Percentiles rank a stretch among this genome's conserved stretches.
Conservation (phyloP, 352 stramenopile genomes). For the Phytophthora pisi region DNA sequence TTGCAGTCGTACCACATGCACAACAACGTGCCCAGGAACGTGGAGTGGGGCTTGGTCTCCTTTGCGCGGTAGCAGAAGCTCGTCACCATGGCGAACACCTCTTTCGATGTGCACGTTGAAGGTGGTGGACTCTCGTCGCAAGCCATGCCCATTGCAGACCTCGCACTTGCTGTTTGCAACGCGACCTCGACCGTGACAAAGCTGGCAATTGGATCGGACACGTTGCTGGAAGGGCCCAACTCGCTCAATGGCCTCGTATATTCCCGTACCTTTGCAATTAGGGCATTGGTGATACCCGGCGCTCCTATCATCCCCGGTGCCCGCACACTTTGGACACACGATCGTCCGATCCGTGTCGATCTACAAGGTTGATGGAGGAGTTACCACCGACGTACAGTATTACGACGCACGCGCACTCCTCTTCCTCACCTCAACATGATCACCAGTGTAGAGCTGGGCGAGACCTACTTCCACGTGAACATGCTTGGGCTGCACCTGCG, state of each 20-base stretch:
- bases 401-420: too few relatives aligned
- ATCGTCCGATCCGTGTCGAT: slow-evolving; percentile 28
- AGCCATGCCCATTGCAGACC: slow-evolving; percentile 39
- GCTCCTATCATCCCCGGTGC: slow-evolving; percentile 39
- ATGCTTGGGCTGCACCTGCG: slow-evolving; percentile 44
- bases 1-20: slow-evolving; percentile 13
- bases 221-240: slow-evolving; percentile 50
- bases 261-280: slow-evolving; percentile 42
- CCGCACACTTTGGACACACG: slow-evolving; percentile 49
- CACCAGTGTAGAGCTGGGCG: slow-evolving; percentile 44
- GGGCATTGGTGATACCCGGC: slow-evolving; percentile 51
- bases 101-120: slow-evolving; percentile 33
- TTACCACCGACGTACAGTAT: background rate
- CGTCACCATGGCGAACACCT: slow-evolving; percentile 47
- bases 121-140: slow-evolving; percentile 26
- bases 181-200: slow-evolving; percentile 42
- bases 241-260: slow-evolving; percentile 38
- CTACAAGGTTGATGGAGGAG: background rate
- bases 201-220: slow-evolving; percentile 45
- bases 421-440: slow-evolving; percentile 12
- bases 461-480: slow-evolving; percentile 39
- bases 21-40: slow-evolving; percentile 4
- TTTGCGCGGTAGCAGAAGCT: slow-evolving; percentile 20
- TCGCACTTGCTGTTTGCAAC: slow-evolving; percentile 46
- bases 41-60: slow-evolving; percentile 2